Base-by-base conservation (phyloP, 176 grass and related monocot species). In the Bromus sterilis region DNA sequence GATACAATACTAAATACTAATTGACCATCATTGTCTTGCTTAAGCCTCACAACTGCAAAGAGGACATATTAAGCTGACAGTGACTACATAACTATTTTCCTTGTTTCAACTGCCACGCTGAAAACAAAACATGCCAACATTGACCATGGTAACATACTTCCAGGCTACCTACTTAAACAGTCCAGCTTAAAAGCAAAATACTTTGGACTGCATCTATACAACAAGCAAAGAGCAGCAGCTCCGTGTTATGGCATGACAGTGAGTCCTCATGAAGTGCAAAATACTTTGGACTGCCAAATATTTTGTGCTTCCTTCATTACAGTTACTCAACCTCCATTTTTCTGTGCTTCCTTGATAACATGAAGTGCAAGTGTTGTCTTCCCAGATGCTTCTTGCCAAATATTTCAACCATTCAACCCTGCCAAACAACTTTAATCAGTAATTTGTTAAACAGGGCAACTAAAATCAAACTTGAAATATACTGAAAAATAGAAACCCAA, bases 371-470 rank as follows among this genome's bases (percentile, higher is more conserved):
- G 95, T 28, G 95, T 93, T 81, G 95, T 98, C 86, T 98, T 98
- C 46, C 95, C 95, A 64, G 92, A 95, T 78, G 92, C 86, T 57
- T 98, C 95, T 84, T 87, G 6, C 92, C 95, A 78, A 79, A 98
- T 82, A 98, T 89, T 86, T 98, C 95, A 78, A 98, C 88, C 75
- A 98, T 95, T 91, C 95, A 93, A 64, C 95, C 95, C 95, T 98
- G 86, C 83, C 80, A 75, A 89, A 74, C 23, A 31, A 57, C 35
- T 65, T 35, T n/a, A 60, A 29, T 84, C 29, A 44, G 33, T 71
- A 56, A 73, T 86, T 55, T 80, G 35, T 49, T 57, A 56, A 85
- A 71, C 28, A 57, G 34, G 42, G 11, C 24, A 74, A 46, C 41
- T 40, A 63, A n/a, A 85, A 78, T 18, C 8, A 61, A 48, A 59